Conservation (phyloP, 2,329 filamentous ascomycete species). For the Colletotrichum phormii region DNA sequence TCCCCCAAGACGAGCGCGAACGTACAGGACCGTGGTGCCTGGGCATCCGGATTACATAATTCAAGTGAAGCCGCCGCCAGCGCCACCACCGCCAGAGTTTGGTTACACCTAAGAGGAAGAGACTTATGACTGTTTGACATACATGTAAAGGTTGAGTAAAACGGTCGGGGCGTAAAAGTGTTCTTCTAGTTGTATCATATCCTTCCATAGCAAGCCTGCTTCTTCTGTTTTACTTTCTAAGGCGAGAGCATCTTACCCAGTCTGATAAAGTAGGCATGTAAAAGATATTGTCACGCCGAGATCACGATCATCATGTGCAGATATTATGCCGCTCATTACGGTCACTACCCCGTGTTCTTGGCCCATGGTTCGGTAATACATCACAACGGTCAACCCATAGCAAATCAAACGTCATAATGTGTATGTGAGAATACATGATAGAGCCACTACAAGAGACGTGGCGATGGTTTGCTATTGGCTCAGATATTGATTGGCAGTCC, state of each 20-base stretch:
- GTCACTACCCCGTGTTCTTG: too few species aligned
- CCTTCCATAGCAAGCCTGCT: neutral
- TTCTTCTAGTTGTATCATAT: too few species aligned
- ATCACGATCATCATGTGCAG: too few species aligned
- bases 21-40: neutral
- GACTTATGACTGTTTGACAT: too few species aligned
- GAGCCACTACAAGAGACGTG: neutral
- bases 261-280: too few species aligned
- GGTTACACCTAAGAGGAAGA: neutral
- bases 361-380: too few species aligned
- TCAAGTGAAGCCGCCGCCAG: neutral
- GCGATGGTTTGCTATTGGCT: neutral
- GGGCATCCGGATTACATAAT: neutral
- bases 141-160: too few species aligned
- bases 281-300: too few species aligned
- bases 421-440: neutral
- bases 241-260: neutral
- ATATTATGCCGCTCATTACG: too few species aligned
- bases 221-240: neutral
- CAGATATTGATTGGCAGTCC: neutral
- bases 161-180: too few species aligned
- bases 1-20: neutral
- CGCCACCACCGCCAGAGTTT: neutral
- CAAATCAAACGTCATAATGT: too few species aligned
- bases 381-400: too few species aligned